phyloP scores from a whole-genome alignment of 73 alveolate genomes.

The Strombidium stylifer region DNA sequence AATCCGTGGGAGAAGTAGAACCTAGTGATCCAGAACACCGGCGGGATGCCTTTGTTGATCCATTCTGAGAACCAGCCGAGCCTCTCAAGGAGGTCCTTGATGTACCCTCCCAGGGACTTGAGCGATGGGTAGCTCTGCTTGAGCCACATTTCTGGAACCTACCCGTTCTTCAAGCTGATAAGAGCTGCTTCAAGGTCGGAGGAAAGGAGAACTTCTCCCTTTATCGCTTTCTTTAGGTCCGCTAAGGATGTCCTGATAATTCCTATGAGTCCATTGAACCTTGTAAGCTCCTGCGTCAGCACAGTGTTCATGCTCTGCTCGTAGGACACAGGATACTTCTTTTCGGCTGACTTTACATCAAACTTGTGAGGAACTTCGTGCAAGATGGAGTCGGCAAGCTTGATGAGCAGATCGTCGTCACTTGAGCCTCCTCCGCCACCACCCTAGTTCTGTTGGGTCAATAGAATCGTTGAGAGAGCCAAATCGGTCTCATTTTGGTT shows the following conservation, averaged over 20 bases:
- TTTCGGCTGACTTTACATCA: slow-evolving; percentile 83
- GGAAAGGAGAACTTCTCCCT: slow-evolving; percentile 90
- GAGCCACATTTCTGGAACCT: slow-evolving; percentile 98
- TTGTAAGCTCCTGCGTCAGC: slow-evolving; percentile 95
- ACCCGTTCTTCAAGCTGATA: slow-evolving; percentile 91
- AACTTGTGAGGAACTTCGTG: slow-evolving; percentile 89
- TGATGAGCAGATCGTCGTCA: slow-evolving; percentile 74
- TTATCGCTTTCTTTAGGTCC: slow-evolving; percentile 92
- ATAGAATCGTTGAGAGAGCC: slow-evolving; percentile 80
- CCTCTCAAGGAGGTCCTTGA: slow-evolving; percentile 85
- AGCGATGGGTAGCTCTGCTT: slow-evolving; percentile 94
- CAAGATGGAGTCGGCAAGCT: slow-evolving; percentile 86
- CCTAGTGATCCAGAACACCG: slow-evolving; percentile 96
- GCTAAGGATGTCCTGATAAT: slow-evolving; percentile 80
- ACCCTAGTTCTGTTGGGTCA: slow-evolving; percentile 79
- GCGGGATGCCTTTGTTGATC: slow-evolving; percentile 96
- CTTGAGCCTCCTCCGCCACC: slow-evolving; percentile 81
- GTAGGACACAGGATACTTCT: slow-evolving; percentile 97
- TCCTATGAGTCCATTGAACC: slow-evolving; percentile 95
- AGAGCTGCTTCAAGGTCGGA: slow-evolving; percentile 95
- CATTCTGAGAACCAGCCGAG: slow-evolving; percentile 93
- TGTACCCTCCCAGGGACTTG: slow-evolving; percentile 96
- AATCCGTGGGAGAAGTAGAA: slow-evolving; percentile 99
- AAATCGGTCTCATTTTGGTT: slow-evolving; percentile 96
- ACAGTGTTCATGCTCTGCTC: slow-evolving; percentile 99